Evolutionary conservation across 331 rosid species (phyloP).

Genomic region (Rhamnella rubrinervis): DNA sequence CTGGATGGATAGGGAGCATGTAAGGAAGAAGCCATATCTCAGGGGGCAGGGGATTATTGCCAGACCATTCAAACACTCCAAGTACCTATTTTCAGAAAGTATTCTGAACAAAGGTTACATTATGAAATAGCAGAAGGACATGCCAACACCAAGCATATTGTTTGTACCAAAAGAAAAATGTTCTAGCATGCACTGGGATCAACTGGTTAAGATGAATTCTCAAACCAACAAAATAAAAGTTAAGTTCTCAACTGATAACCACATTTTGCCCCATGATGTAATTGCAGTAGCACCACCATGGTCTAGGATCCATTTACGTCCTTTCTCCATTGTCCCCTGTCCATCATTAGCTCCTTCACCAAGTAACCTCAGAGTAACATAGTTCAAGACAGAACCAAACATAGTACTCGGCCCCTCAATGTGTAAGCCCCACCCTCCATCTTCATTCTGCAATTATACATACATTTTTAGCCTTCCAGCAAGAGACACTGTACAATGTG

Average conservation of each 20-base stretch:
- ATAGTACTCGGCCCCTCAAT: constrained; percentile 92
- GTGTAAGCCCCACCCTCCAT: constrained; percentile 96
- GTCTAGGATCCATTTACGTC: constrained; percentile 70
- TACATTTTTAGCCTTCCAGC: constrained; percentile 1
- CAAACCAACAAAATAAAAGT: constrained; percentile 35
- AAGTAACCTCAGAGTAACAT: constrained; percentile 53
- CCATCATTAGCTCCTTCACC: constrained; percentile 85
- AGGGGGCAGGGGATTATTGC: constrained; percentile 91
- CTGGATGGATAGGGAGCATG: constrained; percentile 81
- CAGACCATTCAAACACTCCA: constrained; percentile 92
- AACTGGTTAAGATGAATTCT: background rate
- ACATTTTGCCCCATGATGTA: constrained; percentile 95
- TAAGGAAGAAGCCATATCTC: constrained; percentile 94
- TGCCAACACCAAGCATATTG: background rate
- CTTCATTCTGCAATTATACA: constrained; percentile 60
- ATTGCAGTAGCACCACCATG: constrained; percentile 83
- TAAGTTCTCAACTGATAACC: constrained; percentile 80
- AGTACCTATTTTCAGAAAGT: constrained; percentile 51
- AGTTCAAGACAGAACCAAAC: constrained; percentile 72
- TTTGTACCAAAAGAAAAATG: background rate
- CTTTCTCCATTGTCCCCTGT: constrained; percentile 62
- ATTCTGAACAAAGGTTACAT: background rate
- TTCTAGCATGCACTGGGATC: background rate
- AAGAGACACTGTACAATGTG: background rate
- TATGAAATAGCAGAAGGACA: background rate